Conservation (phyloP, 2,329 filamentous ascomycete genomes). For the Penicillium sp. region DNA sequence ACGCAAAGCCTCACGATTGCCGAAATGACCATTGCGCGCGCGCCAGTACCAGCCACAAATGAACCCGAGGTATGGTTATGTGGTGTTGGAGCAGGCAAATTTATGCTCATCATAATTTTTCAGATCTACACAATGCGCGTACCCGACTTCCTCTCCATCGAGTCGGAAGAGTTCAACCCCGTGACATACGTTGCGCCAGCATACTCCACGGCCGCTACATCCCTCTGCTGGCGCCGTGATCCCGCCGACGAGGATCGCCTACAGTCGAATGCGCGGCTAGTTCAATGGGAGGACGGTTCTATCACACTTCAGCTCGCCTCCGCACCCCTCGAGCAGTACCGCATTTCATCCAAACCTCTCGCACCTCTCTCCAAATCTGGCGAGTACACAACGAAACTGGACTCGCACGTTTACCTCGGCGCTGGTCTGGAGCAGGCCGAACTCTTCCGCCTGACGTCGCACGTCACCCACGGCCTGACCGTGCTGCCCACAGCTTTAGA, state of each 20-base stretch:
- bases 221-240: conserved; percentile 66
- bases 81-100: neutral
- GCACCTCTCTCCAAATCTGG: conserved; percentile 57
- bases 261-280: conserved; percentile 66
- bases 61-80: conserved; percentile 40
- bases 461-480: conserved; percentile 62
- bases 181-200: conserved; percentile 64
- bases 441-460: conserved; percentile 63
- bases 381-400: conserved; percentile 57
- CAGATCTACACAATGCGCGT: conserved; percentile 65
- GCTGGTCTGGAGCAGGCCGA: conserved; percentile 60
- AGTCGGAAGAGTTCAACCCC: conserved; percentile 62
- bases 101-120: conserved; percentile 7
- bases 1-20: conserved; percentile 54
- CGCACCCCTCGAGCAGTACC: conserved; percentile 62
- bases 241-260: conserved; percentile 59
- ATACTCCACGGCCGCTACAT: conserved; percentile 65
- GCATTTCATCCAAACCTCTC: conserved; percentile 60
- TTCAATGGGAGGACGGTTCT: conserved; percentile 69
- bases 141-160: conserved; percentile 64
- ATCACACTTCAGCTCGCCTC: conserved; percentile 67
- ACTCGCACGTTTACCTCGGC: conserved; percentile 66
- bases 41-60: conserved; percentile 57
- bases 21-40: conserved; percentile 59
- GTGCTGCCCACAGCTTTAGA: conserved; percentile 58